These are phyloP conservation scores for Iberis pinnata DNA, from an alignment of 345 rosid species.

Conservation along the genomic window DNA sequence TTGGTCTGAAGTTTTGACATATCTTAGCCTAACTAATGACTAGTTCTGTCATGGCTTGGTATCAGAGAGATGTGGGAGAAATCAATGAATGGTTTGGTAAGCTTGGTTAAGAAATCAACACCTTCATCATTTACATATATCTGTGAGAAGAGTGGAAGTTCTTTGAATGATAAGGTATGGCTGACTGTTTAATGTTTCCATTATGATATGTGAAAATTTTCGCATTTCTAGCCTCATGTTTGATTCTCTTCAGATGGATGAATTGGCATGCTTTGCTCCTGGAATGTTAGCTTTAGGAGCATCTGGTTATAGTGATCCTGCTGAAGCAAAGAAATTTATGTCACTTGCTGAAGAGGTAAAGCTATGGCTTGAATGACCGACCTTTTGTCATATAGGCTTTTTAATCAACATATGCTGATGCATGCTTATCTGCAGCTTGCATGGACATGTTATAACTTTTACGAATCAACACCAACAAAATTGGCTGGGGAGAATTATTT, in stretches of 20 bases:
- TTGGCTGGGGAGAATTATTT: constrained; percentile 96
- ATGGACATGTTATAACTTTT: constrained; percentile 97
- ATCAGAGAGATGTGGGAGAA: constrained; percentile 98
- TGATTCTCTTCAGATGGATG: constrained; percentile 75
- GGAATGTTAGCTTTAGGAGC: constrained; percentile 99
- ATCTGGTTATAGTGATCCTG: constrained; percentile 66
- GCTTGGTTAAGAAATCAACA: constrained; percentile 70
- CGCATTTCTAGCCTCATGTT: neutral
- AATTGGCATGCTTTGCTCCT: constrained; percentile 97
- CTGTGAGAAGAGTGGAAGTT: constrained; percentile 49
- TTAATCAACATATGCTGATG: neutral
- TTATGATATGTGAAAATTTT: too few species aligned
- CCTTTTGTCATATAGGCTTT: too few species aligned
- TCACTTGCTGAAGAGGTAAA: constrained; percentile 92
- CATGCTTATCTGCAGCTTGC: constrained; percentile 62
- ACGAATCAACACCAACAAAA: constrained; percentile 86
- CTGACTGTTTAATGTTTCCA: neutral
- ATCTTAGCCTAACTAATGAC: too few species aligned
- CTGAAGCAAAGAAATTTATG: constrained; percentile 58
- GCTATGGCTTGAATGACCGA: too few species aligned
- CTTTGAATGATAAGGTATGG: constrained; percentile 55
- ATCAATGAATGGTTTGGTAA: constrained; percentile 87
- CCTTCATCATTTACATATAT: constrained; percentile 85
- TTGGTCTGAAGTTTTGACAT: too few species aligned
- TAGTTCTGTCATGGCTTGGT: constrained; percentile 14